These are phyloP conservation scores for Zasmidium citrigriseum DNA, from an alignment of 2,329 filamentous ascomycete species.

Conservation along the genomic window DNA sequence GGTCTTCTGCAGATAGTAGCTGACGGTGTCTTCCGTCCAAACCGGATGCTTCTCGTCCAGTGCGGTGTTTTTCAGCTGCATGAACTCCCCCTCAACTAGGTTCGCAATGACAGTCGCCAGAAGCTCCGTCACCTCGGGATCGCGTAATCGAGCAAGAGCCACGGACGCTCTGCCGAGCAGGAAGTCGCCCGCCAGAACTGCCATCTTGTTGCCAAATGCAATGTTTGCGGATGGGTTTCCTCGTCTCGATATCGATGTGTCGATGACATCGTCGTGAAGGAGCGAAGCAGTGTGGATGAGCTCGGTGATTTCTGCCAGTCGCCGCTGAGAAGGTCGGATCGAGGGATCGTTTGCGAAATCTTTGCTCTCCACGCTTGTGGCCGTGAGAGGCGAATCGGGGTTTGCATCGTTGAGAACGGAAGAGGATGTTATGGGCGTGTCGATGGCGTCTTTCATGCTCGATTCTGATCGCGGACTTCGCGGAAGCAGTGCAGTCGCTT, in stretches of 20 bases:
- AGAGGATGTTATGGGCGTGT: slow-evolving; percentile 62
- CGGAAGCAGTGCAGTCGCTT: slow-evolving; percentile 82
- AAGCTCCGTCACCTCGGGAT: slow-evolving; percentile 92
- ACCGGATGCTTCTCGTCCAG: slow-evolving; percentile 79
- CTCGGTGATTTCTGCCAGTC: slow-evolving; percentile 94
- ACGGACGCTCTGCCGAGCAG: slow-evolving; percentile 90
- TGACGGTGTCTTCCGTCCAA: slow-evolving; percentile 85
- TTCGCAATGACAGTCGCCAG: slow-evolving; percentile 96
- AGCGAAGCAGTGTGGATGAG: slow-evolving; percentile 96
- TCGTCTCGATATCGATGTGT: slow-evolving; percentile 82
- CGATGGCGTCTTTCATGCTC: slow-evolving; percentile 46
- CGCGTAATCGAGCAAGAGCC: slow-evolving; percentile 82
- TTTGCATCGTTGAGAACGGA: slow-evolving; percentile 78
- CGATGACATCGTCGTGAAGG: slow-evolving; percentile 97
- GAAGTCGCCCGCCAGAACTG: slow-evolving; percentile 95
- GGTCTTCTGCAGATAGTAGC: slow-evolving; percentile 96
- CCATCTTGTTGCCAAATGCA: slow-evolving; percentile 99
- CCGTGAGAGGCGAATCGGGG: slow-evolving; percentile 61
- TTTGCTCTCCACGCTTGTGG: slow-evolving; percentile 48
- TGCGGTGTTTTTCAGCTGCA: slow-evolving; percentile 97
- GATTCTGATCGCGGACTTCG: slow-evolving; percentile 52
- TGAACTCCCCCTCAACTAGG: slow-evolving; percentile 97
- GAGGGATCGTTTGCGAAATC: slow-evolving; percentile 53
- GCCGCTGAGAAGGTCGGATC: slow-evolving; percentile 89
- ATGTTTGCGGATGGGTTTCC: slow-evolving; percentile 86